Conservation (phyloP, 106 monocot species). For the Chionographis japonica region DNA sequence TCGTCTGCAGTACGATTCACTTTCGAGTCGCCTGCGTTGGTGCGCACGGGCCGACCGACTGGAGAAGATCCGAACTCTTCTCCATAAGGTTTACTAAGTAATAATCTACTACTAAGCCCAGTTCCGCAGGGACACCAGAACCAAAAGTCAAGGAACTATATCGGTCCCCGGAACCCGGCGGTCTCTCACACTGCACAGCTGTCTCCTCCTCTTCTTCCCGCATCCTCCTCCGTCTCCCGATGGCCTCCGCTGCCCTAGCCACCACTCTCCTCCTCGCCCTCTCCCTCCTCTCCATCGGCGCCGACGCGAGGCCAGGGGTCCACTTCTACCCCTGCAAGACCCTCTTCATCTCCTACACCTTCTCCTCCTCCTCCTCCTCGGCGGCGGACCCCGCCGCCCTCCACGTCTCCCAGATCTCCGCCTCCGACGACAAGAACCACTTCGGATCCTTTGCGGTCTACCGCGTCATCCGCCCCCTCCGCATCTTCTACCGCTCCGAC, state of each 20-base stretch:
- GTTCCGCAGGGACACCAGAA: no score
- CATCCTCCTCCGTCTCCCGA: constrained; percentile 7
- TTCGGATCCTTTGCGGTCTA: constrained; percentile 26
- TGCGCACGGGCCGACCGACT: no score
- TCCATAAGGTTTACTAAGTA: no score
- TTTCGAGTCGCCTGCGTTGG: no score
- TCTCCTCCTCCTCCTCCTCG: constrained; percentile 37
- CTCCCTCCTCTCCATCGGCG: constrained; percentile 18
- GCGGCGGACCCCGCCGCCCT: constrained; percentile 4
- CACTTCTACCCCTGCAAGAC: constrained; percentile 51
- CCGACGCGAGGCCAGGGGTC: constrained; percentile 22
- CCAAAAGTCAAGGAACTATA: no score
- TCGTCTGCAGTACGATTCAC: no score
- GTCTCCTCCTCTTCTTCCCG: neutral
- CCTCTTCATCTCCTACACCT: constrained; percentile 47
- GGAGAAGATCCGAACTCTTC: no score
- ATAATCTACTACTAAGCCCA: no score
- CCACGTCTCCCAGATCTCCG: neutral
- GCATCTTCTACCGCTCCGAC: neutral
- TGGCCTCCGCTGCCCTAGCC: constrained; percentile 11
- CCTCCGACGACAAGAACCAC: neutral
- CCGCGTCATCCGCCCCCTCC: constrained; percentile 28
- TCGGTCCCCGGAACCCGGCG: no score
- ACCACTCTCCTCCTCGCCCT: constrained; percentile 2
- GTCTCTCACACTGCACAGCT: neutral